These are phyloP conservation scores for Blepharisma japonicum DNA, from an alignment of 73 alveolate species.

Conservation along the genomic window DNA sequence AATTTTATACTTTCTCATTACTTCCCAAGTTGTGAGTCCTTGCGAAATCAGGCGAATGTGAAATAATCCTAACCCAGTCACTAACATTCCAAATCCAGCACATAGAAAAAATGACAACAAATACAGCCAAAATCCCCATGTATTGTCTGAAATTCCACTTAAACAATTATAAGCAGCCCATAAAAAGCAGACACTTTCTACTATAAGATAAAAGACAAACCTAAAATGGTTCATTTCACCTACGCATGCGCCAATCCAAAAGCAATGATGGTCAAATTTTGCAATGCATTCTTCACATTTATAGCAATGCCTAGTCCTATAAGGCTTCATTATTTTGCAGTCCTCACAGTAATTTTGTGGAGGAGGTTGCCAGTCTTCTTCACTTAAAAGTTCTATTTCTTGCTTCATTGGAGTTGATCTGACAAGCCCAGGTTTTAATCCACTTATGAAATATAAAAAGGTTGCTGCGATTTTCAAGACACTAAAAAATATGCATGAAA, in stretches of 20 bases:
- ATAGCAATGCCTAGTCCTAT: constrained; percentile 71
- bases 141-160: constrained; percentile 34
- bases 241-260: constrained; percentile 70
- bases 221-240: constrained; percentile 76
- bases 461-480: constrained; percentile 1
- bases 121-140: constrained; percentile 36
- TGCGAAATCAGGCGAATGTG: constrained; percentile 40
- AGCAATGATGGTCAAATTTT: constrained; percentile 79
- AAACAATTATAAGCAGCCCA: constrained; percentile 28
- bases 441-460: background rate
- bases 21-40: constrained; percentile 68
- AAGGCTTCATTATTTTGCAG: constrained; percentile 41
- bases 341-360: constrained; percentile 32
- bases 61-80: constrained; percentile 36
- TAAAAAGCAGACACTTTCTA: constrained; percentile 48
- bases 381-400: background rate
- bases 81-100: constrained; percentile 39
- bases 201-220: constrained; percentile 54
- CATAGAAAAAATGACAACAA: constrained; percentile 49
- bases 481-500: background rate
- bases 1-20: constrained; percentile 49
- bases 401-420: background rate
- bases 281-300: constrained; percentile 64
- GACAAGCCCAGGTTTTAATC: background rate
- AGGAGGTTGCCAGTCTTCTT: constrained; percentile 17